Percentiles rank a stretch among this genome's conserved stretches.
These are phyloP conservation scores for Leptographium wingfieldii DNA, from an alignment of 2,329 filamentous ascomycete species.

Conservation along the genomic window DNA sequence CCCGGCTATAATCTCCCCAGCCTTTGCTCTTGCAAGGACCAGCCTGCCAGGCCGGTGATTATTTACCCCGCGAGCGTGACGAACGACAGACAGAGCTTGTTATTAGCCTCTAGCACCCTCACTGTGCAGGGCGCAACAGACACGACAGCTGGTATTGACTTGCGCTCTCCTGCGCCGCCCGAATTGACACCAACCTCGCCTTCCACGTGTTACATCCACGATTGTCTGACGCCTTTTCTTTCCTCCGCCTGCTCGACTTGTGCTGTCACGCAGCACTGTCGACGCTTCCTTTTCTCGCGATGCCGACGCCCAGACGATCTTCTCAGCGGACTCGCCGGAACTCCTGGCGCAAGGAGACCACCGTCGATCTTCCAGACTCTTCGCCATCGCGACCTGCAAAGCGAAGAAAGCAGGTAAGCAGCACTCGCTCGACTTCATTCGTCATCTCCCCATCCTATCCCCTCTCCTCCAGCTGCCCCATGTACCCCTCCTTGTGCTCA, in stretches of 20 bases:
- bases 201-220: background rate
- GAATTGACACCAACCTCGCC: background rate
- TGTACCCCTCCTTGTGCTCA: background rate
- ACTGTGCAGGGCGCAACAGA: background rate
- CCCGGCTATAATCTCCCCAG: constrained; percentile 1
- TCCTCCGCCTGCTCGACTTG: background rate
- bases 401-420: constrained; percentile 47
- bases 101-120: background rate
- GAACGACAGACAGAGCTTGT: background rate
- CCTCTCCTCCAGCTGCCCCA: background rate
- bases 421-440: background rate
- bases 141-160: background rate
- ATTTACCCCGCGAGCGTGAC: background rate
- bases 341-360: constrained; percentile 18
- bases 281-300: constrained; percentile 7
- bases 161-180: background rate
- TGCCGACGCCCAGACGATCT: constrained; percentile 20
- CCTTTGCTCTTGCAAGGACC: constrained; percentile 5
- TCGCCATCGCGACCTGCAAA: constrained; percentile 51
- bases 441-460: background rate
- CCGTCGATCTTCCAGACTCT: constrained; percentile 25
- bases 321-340: constrained; percentile 20
- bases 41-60: constrained; percentile 4
- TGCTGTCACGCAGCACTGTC: background rate
- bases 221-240: background rate